Evolutionary conservation across 2,329 filamentous ascomycete genomes (phyloP), one percentile per base, ranked within the genome.

Genomic region (Hymenoscyphus albidus): DNA sequence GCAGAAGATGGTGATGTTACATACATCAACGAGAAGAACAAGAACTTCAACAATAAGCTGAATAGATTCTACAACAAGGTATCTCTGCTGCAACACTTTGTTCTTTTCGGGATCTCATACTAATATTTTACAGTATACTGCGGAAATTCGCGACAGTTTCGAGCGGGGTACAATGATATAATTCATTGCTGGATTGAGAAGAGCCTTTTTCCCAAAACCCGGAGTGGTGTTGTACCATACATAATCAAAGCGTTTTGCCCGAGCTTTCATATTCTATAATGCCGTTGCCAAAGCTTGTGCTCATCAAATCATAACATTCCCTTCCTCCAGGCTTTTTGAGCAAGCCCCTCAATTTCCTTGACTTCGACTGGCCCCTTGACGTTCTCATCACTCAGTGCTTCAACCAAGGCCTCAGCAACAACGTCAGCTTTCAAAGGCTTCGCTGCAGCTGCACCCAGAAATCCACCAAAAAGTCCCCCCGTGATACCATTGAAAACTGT

Each of bases 11-110:
- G 87, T 35, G 95, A 99, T 78, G 91, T 98, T 72, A 98, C 94
- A 7, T 98, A 97, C 79, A 99, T 99, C 85, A 99, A 99, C 80
- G 93, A 97, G 80, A 97, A 99, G 89, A 99, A 99, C 83, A 98
- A 98, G 83, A 93, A 97, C 83, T 99, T 99, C 82, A 99, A 99
- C 86, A 88, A 96, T 81, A 98, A 99, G 81, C 82, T 99, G 77
- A 83, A 90, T 62, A 84, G 95, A 70, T 99, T 98, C 81, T 99
- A 99, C 80, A 95, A 99, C 80, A 96, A 97, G 79, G 82, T 83
- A 78, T 67, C 79, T 73, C 55, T 40, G 39, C 14, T 22, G 32
- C 58, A 13, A 7, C 54, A 18, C 2, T 27, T 31, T 35, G 9
- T 35, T 6, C 13, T 31, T 44, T 44, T 35, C 59, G 32, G 35